Percentiles rank a stretch among this genome's conserved stretches.
Conservation (phyloP, 768 basidiomycete genomes). For the Lactifluus hygrophoroides region DNA sequence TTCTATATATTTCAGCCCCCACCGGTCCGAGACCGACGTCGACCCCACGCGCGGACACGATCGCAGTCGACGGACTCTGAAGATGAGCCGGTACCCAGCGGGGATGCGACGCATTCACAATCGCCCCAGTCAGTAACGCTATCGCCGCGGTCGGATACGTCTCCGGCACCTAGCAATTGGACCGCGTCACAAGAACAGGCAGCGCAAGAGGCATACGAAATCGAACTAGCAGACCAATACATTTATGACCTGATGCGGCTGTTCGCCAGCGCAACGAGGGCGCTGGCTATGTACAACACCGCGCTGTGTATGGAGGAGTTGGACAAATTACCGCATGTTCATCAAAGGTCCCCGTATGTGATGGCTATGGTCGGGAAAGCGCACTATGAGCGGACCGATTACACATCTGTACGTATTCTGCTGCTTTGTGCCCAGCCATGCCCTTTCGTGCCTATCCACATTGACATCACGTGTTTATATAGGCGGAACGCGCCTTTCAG, state of each 20-base stretch:
- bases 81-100: slow-evolving; percentile 43
- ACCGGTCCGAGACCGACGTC: slow-evolving; percentile 50
- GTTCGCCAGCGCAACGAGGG: slow-evolving; percentile 74
- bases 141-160: slow-evolving; percentile 40
- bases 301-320: slow-evolving; percentile 66
- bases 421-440: neutral
- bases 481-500: slow-evolving; percentile 90
- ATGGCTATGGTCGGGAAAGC: slow-evolving; percentile 79
- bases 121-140: slow-evolving; percentile 36
- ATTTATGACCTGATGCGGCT: slow-evolving; percentile 72
- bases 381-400: slow-evolving; percentile 86
- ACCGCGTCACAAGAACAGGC: slow-evolving; percentile 60
- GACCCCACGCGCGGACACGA: slow-evolving; percentile 43
- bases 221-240: slow-evolving; percentile 71
- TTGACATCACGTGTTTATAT: slow-evolving; percentile 19
- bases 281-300: slow-evolving; percentile 69
- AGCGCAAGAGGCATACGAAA: slow-evolving; percentile 62
- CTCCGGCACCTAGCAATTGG: slow-evolving; percentile 54
- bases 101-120: slow-evolving; percentile 48
- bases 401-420: slow-evolving; percentile 60
- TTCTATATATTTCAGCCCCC: slow-evolving; percentile 27
- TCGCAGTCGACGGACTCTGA: slow-evolving; percentile 64
- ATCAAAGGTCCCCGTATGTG: slow-evolving; percentile 70
- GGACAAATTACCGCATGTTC: slow-evolving; percentile 61
- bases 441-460: neutral